phyloP scores from a whole-genome alignment of 1,139 yeast genomes.

The Arxiozyma slooffiae region DNA sequence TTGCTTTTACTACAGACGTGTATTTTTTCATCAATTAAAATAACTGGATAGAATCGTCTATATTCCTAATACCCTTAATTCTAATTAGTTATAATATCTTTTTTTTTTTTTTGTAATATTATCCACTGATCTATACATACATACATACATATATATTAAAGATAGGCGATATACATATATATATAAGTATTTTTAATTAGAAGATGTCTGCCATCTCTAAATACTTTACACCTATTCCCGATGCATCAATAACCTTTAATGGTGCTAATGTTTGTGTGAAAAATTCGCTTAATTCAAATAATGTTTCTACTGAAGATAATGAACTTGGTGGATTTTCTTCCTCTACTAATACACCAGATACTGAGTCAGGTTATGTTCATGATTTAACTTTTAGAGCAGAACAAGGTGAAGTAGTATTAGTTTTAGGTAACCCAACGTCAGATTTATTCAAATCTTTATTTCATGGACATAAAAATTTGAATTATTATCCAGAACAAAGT shows the following conservation, averaged over 20 bases:
- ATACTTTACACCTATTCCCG: conserved; percentile 20
- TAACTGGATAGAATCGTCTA: background rate
- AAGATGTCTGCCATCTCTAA: conserved; percentile 17
- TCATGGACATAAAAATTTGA: conserved; percentile 20
- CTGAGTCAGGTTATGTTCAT: conserved; percentile 6
- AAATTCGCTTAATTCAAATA: background rate
- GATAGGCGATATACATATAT: background rate
- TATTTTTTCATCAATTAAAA: background rate
- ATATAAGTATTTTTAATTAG: background rate
- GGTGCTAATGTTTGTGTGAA: conserved; percentile 16
- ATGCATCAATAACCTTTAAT: conserved; percentile 21
- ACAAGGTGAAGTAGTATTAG: conserved; percentile 26
- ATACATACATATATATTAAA: too few relatives aligned
- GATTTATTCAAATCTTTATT: conserved; percentile 17
- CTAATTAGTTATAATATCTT: too few relatives aligned
- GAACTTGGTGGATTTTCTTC: conserved; percentile 1
- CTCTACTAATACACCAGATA: background rate
- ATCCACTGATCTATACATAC: background rate
- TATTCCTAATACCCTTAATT: background rate
- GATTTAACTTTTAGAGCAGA: conserved; percentile 24
- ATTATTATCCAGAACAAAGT: conserved; percentile 29
- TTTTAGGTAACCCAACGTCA: conserved; percentile 22
- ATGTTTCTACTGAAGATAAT: conserved; percentile 1
- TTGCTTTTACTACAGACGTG: background rate
- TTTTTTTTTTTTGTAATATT: background rate